Percentiles rank a stretch among this genome's conserved stretches.
Evolutionary conservation across 2,329 filamentous ascomycete genomes (phyloP).

Genomic region (Aspergillus sp.): DNA sequence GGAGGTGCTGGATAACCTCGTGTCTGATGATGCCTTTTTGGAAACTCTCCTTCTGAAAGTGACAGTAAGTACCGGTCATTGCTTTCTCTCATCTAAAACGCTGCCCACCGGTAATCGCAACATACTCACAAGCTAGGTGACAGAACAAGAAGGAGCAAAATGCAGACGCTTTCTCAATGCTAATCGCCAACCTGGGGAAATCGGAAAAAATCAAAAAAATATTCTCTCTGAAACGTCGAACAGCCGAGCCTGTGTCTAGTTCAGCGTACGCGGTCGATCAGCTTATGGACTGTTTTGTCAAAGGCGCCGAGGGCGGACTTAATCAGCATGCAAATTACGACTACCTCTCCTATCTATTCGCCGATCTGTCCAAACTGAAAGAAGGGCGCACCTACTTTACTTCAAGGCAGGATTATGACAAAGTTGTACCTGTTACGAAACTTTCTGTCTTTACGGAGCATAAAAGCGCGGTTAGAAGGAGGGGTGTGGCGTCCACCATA

Average conservation of each 20-base stretch:
- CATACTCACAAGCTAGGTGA: conserved; percentile 16
- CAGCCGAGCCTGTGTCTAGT: conserved; percentile 71
- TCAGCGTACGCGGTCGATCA: conserved; percentile 82
- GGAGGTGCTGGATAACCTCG: conserved; percentile 73
- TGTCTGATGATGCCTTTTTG: conserved; percentile 79
- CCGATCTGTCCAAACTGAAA: conserved; percentile 83
- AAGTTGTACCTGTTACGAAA: conserved; percentile 86
- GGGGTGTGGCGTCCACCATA: conserved; percentile 94
- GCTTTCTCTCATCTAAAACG: background rate
- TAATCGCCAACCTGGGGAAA: conserved; percentile 90
- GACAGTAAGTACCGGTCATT: conserved; percentile 66
- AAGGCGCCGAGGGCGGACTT: conserved; percentile 79
- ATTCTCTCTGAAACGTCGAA: conserved; percentile 67
- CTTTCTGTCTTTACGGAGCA: conserved; percentile 94
- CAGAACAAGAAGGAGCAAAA: conserved; percentile 69
- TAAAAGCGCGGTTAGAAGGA: conserved; percentile 77
- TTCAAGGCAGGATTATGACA: conserved; percentile 74
- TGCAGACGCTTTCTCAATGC: conserved; percentile 85
- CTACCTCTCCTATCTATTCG: conserved; percentile 92
- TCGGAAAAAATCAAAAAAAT: conserved; percentile 73
- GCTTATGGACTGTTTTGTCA: conserved; percentile 93
- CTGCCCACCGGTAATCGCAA: background rate
- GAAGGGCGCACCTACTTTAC: conserved; percentile 77
- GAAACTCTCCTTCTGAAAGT: conserved; percentile 73
- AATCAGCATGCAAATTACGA: conserved; percentile 88